phyloP scores from a whole-genome alignment of 225 moss, liverwort and hornwort species.

The Neckera pumila region DNA sequence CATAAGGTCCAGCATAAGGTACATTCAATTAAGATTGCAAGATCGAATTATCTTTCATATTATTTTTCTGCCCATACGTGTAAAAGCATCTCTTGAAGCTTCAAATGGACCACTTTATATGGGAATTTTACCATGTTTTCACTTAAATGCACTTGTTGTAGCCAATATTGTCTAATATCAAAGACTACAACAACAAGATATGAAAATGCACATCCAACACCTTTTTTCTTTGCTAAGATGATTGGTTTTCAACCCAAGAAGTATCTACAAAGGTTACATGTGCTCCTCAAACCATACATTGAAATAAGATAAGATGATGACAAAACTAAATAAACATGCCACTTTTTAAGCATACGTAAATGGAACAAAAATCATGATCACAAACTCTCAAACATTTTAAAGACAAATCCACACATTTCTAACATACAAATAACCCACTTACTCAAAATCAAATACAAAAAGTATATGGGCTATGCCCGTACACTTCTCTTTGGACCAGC shows the following conservation, averaged over 20 bases:
- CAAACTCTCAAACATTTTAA: not conserved
- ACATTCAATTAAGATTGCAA: accelerated
- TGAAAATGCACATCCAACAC: not conserved
- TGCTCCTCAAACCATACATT: not conserved
- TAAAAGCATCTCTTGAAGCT: not conserved
- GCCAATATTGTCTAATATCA: not conserved
- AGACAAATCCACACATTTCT: no score
- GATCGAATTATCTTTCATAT: accelerated
- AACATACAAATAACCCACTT: accelerated
- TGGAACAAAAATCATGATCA: accelerated
- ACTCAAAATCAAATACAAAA: not conserved
- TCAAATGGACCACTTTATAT: accelerated
- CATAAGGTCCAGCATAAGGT: accelerated
- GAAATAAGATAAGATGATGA: not conserved
- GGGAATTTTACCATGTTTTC: accelerated
- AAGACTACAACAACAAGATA: not conserved
- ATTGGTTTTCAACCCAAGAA: not conserved
- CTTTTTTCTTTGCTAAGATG: accelerated
- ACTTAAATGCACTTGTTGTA: not conserved
- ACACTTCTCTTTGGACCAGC: not conserved
- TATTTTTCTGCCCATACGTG: not conserved
- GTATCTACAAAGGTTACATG: not conserved
- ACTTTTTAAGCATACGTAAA: not conserved
- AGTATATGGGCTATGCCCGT: accelerated
- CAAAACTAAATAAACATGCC: not conserved